phyloP scores from a whole-genome alignment of 106 monocot genomes.

The Allium fistulosum region DNA sequence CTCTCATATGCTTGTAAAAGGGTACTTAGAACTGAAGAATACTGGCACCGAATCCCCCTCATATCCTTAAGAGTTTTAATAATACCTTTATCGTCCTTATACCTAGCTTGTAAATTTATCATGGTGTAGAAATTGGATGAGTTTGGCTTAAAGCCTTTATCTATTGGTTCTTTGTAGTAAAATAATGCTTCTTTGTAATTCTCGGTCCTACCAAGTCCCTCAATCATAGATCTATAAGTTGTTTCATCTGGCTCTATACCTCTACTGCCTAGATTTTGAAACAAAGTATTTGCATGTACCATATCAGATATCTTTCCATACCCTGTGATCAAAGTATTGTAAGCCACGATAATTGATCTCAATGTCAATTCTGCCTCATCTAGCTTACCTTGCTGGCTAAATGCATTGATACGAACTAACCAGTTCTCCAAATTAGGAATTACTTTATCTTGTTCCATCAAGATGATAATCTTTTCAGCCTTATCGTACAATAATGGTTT shows the following conservation, averaged over 20 bases:
- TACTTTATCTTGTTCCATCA: slow-evolving; percentile 64
- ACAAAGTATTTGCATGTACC: slow-evolving; percentile 32
- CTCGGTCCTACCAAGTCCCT: slow-evolving; percentile 71
- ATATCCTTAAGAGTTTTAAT: slow-evolving; percentile 66
- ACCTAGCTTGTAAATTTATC: slow-evolving; percentile 83
- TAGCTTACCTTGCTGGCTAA: slow-evolving; percentile 86
- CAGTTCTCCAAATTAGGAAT: slow-evolving; percentile 77
- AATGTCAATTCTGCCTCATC: slow-evolving; percentile 59
- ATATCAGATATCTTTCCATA: slow-evolving; percentile 59
- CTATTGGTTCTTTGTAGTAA: slow-evolving; percentile 68
- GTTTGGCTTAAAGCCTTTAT: slow-evolving; percentile 56
- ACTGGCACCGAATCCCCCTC: slow-evolving; percentile 47
- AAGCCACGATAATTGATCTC: slow-evolving; percentile 79
- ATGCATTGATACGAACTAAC: slow-evolving; percentile 81
- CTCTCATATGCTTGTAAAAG: slow-evolving; percentile 83
- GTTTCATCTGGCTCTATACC: slow-evolving; percentile 86
- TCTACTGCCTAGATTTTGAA: slow-evolving; percentile 28
- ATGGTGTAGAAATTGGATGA: slow-evolving; percentile 94
- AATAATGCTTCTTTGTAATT: slow-evolving; percentile 47
- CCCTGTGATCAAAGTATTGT: slow-evolving; percentile 93
- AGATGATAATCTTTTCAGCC: slow-evolving; percentile 56
- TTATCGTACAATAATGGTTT: slow-evolving; percentile 42
- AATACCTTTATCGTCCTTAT: slow-evolving; percentile 45
- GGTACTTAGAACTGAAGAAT: slow-evolving; percentile 54
- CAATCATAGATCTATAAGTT: slow-evolving; percentile 90